Percentiles rank a stretch among this genome's conserved stretches.
Conservation (phyloP, 345 rosid species). For the Bruguiera sexangula region DNA sequence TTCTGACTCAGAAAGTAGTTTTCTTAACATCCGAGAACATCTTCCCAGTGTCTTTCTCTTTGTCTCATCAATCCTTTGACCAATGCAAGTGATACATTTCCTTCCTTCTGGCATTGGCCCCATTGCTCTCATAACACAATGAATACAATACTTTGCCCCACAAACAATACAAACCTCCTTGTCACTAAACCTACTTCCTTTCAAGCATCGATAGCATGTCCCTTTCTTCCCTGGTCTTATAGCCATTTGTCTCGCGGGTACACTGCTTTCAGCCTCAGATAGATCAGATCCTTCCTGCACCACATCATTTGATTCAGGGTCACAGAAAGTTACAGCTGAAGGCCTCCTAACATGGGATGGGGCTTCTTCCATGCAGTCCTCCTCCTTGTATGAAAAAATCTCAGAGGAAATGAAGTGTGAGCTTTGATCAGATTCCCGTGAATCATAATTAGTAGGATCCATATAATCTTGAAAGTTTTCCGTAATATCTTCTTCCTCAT, state of each 20-base stretch:
- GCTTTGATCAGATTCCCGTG: constrained; percentile 25
- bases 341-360: constrained; percentile 36
- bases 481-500: constrained; percentile 10
- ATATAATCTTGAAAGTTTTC: constrained; percentile 23
- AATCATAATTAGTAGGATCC: constrained; percentile 28
- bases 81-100: constrained; percentile 73
- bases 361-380: constrained; percentile 23
- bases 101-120: constrained; percentile 94
- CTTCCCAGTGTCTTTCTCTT: constrained; percentile 57
- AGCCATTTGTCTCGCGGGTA: constrained; percentile 35
- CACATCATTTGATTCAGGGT: constrained; percentile 37
- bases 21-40: constrained; percentile 58
- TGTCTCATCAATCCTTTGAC: constrained; percentile 60
- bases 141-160: constrained; percentile 63
- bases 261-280: constrained; percentile 34
- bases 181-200: constrained; percentile 57
- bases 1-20: constrained; percentile 43
- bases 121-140: constrained; percentile 77
- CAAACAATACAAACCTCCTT: constrained; percentile 90
- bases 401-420: constrained; percentile 34
- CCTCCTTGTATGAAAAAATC: constrained; percentile 37
- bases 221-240: constrained; percentile 66
- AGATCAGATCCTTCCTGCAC: constrained; percentile 32
- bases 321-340: constrained; percentile 55
- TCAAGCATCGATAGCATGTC: constrained; percentile 67